phyloP scores from a whole-genome alignment of 495 filamentous ascomycete species.

The Rhizodiscina lignyota region DNA sequence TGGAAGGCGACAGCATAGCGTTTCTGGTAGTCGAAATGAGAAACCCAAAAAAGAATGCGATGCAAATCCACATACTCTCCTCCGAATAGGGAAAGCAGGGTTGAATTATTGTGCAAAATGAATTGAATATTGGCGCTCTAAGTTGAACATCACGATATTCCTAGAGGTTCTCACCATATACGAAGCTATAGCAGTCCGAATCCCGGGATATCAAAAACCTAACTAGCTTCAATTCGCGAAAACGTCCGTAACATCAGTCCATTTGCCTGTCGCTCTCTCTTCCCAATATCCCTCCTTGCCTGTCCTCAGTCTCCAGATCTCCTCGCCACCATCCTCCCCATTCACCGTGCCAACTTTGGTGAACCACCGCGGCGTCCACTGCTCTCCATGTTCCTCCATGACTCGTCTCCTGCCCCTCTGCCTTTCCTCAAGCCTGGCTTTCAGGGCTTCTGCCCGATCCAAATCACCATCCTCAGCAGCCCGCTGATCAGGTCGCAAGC shows the following conservation, averaged over 20 bases:
- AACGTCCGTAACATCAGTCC: neutral
- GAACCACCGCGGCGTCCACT: slow-evolving; percentile 71
- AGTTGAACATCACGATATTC: neutral
- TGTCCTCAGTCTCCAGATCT: slow-evolving; percentile 62
- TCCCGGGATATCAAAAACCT: neutral
- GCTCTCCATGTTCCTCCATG: slow-evolving; percentile 55
- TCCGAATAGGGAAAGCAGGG: too few relatives aligned
- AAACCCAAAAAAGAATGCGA: too few relatives aligned
- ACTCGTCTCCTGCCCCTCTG: slow-evolving; percentile 61
- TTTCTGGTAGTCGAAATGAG: too few relatives aligned
- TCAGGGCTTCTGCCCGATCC: slow-evolving; percentile 70
- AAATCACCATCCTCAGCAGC: slow-evolving; percentile 67
- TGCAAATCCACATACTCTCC: too few relatives aligned
- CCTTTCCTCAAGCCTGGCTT: slow-evolving; percentile 67
- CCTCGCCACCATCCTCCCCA: slow-evolving; percentile 34
- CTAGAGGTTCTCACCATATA: neutral
- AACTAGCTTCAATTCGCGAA: neutral
- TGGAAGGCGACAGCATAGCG: too few relatives aligned
- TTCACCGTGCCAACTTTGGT: slow-evolving; percentile 40
- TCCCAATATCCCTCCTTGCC: slow-evolving; percentile 91
- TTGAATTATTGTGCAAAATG: neutral
- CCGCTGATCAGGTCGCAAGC: slow-evolving; percentile 85
- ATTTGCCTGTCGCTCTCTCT: slow-evolving; percentile 34
- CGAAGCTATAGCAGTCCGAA: neutral
- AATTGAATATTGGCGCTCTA: neutral